phyloP scores from a whole-genome alignment of 2,329 filamentous ascomycete genomes.

The Penicillium sp. region DNA sequence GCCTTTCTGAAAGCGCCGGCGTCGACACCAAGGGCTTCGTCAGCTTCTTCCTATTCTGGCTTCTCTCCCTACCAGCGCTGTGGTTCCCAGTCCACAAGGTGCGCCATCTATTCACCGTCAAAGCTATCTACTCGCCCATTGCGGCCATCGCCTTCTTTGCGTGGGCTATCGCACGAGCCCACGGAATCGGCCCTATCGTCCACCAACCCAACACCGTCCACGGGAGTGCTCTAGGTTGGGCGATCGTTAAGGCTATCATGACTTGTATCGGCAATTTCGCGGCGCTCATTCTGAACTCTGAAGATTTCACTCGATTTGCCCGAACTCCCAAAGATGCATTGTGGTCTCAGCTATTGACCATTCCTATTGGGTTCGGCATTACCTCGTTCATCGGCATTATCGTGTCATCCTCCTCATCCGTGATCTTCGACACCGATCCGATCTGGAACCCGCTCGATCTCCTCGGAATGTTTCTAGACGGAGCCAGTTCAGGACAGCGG shows the following conservation, averaged over 20 bases:
- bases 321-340: conserved; percentile 74
- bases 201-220: conserved; percentile 65
- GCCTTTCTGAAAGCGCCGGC: conserved; percentile 66
- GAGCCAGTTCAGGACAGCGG: conserved; percentile 69
- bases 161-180: conserved; percentile 81
- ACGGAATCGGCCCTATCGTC: conserved; percentile 82
- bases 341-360: conserved; percentile 78
- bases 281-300: conserved; percentile 78
- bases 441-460: conserved; percentile 76
- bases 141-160: conserved; percentile 87
- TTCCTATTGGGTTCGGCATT: conserved; percentile 72
- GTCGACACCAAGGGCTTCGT: conserved; percentile 76
- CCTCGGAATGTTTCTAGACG: conserved; percentile 68
- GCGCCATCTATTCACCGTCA: conserved; percentile 87
- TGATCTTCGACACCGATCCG: conserved; percentile 65
- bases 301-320: conserved; percentile 85
- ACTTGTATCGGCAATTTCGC: conserved; percentile 88
- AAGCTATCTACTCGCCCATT: conserved; percentile 79
- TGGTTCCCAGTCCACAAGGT: conserved; percentile 91
- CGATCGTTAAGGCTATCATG: conserved; percentile 85
- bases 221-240: conserved; percentile 77
- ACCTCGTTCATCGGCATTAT: conserved; percentile 87
- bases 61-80: conserved; percentile 77
- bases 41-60: conserved; percentile 88
- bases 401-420: conserved; percentile 67